These are phyloP conservation scores for Collybia mongolica DNA, from an alignment of 768 basidiomycete species.

Conservation along the genomic window DNA sequence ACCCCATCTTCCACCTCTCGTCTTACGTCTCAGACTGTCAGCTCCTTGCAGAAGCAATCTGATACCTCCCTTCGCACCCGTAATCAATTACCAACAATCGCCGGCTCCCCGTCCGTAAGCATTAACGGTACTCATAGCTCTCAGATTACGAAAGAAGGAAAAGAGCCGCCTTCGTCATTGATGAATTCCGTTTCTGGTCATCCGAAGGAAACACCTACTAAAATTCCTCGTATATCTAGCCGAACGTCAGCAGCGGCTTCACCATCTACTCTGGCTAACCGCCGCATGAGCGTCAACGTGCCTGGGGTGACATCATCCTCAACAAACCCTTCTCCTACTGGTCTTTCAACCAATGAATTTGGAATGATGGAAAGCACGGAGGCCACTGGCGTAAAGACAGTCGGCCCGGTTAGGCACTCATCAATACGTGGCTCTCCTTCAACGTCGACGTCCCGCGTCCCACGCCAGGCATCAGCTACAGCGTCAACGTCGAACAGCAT, in stretches of 20 bases:
- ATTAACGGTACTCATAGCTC: slow-evolving; percentile 48
- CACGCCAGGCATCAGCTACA: slow-evolving; percentile 61
- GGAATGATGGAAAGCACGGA: slow-evolving; percentile 74
- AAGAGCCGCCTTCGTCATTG: slow-evolving; percentile 54
- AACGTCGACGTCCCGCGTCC: slow-evolving; percentile 54
- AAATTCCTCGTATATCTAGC: slow-evolving; percentile 91
- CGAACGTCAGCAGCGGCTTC: slow-evolving; percentile 74
- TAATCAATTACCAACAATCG: slow-evolving; percentile 84
- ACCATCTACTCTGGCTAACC: slow-evolving; percentile 54
- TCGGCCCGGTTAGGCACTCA: slow-evolving; percentile 40
- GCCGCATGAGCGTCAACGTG: slow-evolving; percentile 66
- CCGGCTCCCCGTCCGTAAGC: slow-evolving; percentile 89
- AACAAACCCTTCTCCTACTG: slow-evolving; percentile 62
- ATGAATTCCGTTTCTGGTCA: slow-evolving; percentile 50
- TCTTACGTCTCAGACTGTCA: slow-evolving; percentile 78
- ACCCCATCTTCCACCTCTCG: slow-evolving; percentile 51
- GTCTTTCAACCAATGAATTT: slow-evolving; percentile 65
- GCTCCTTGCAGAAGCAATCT: slow-evolving; percentile 86
- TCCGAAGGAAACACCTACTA: slow-evolving; percentile 85
- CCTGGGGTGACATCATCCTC: slow-evolving; percentile 50
- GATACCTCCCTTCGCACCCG: slow-evolving; percentile 77
- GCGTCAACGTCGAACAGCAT: slow-evolving; percentile 42
- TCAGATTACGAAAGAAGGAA: slow-evolving; percentile 50
- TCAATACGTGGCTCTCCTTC: slow-evolving; percentile 70
- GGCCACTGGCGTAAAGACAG: slow-evolving; percentile 42